These are phyloP conservation scores for Wickerhamomyces hampshirensis DNA, from an alignment of 805 yeast species.

Conservation along the genomic window DNA sequence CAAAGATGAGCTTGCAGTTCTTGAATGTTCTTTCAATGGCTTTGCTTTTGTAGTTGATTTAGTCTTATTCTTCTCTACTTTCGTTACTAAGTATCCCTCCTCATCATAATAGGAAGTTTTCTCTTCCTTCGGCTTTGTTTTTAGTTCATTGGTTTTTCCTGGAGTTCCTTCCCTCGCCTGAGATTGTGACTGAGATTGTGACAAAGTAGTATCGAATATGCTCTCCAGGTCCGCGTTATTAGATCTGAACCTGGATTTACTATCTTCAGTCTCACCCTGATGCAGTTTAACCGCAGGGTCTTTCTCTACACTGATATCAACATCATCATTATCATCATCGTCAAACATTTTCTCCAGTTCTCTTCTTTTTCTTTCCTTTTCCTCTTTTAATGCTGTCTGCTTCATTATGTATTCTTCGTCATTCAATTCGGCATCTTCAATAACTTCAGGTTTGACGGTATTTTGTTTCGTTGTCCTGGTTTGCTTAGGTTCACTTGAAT, in stretches of 20 bases:
- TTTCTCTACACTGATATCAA: slow-evolving; percentile 1
- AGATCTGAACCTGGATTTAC: slow-evolving; percentile 1
- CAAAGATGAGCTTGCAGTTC: slow-evolving; percentile 2
- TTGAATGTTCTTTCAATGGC: slow-evolving; percentile 13
- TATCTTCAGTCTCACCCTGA: neutral
- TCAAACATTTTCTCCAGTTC: slow-evolving; percentile 33
- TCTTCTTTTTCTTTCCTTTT: slow-evolving; percentile 10
- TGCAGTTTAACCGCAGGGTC: slow-evolving; percentile 1
- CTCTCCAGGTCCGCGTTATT: slow-evolving; percentile 15
- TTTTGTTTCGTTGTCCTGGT: slow-evolving; percentile 8
- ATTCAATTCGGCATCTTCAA: slow-evolving; percentile 14
- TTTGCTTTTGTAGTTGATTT: slow-evolving; percentile 19
- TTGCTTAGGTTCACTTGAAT: neutral
- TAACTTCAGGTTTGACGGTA: slow-evolving; percentile 5
- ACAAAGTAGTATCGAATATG: slow-evolving; percentile 19
- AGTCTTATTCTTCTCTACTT: slow-evolving; percentile 17
- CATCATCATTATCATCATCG: slow-evolving; percentile 26
- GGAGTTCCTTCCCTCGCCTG: too few species aligned
- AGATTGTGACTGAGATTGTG: slow-evolving; percentile 13
- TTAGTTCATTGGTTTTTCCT: slow-evolving; percentile 1
- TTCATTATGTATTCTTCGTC: slow-evolving; percentile 14
- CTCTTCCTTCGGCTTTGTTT: slow-evolving; percentile 9
- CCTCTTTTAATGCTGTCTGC: slow-evolving; percentile 8
- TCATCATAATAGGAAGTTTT: slow-evolving; percentile 35
- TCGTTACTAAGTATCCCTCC: slow-evolving; percentile 46